These are phyloP conservation scores for Solanum sitiens DNA, from an alignment of 257 asterid species.

Conservation along the genomic window DNA sequence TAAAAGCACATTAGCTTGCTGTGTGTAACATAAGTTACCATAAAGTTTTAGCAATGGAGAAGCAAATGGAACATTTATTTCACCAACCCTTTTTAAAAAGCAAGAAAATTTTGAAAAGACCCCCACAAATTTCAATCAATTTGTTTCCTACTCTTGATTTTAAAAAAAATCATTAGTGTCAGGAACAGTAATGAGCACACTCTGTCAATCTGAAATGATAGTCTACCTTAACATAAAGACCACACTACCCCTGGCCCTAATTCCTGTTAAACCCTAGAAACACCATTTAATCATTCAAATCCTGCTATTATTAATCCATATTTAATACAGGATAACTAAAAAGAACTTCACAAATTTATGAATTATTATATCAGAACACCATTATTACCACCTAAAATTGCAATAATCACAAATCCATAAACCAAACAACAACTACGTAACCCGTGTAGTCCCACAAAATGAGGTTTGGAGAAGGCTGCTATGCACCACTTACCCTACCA, in stretches of 20 bases:
- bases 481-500: neutral
- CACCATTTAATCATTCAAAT: neutral
- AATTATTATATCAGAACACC: neutral
- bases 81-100: conserved; percentile 24
- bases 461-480: fast-evolving
- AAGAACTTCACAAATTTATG: neutral
- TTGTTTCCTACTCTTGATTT: conserved; percentile 35
- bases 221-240: conserved; percentile 18
- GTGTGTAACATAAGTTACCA: neutral
- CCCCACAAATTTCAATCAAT: conserved; percentile 25
- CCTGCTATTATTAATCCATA: neutral
- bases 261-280: neutral
- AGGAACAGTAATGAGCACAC: conserved; percentile 20
- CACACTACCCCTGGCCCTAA: conserved; percentile 23
- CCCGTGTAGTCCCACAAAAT: neutral
- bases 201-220: conserved; percentile 4
- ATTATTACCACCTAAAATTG: neutral
- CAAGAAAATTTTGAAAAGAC: conserved; percentile 26
- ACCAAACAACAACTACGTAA: neutral
- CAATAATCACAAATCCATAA: neutral
- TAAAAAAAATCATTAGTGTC: conserved; percentile 17
- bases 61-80: conserved; percentile 20
- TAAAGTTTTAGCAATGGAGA: conserved; percentile 15
- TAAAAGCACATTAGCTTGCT: neutral
- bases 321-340: neutral